A percentile compares a stretch with the other conserved stretches of the same genome.
Conservation (phyloP, 2,329 filamentous ascomycete species). For the Hymenoscyphus fraxineus region DNA sequence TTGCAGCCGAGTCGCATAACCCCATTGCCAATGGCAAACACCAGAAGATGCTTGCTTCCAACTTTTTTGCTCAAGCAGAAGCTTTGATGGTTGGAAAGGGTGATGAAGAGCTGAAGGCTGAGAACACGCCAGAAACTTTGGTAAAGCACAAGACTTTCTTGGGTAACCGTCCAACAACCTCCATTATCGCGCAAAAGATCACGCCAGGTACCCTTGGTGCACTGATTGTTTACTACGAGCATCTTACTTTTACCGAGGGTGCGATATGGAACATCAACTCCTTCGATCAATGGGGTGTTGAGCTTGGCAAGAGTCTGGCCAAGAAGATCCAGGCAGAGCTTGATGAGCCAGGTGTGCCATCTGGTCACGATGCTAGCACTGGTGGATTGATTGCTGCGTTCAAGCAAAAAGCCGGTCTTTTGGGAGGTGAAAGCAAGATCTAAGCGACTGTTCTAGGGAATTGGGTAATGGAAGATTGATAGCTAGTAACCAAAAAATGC, state of each 20-base stretch:
- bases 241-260: slow-evolving; percentile 95
- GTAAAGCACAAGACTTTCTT: slow-evolving; percentile 99
- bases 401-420: slow-evolving; percentile 57
- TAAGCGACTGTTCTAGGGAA: slow-evolving; percentile 1
- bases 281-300: slow-evolving; percentile 99
- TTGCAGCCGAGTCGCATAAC: slow-evolving; percentile 96
- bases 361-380: slow-evolving; percentile 80
- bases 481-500: neutral
- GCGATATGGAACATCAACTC: slow-evolving; percentile 99
- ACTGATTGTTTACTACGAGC: slow-evolving; percentile 98
- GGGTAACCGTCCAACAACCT: slow-evolving; percentile 94
- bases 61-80: slow-evolving; percentile 87
- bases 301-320: slow-evolving; percentile 92
- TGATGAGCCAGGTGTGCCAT: slow-evolving; percentile 68
- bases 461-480: neutral
- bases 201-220: slow-evolving; percentile 91
- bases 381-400: slow-evolving; percentile 87
- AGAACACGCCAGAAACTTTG: slow-evolving; percentile 69
- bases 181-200: slow-evolving; percentile 85
- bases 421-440: slow-evolving; percentile 12
- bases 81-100: slow-evolving; percentile 90
- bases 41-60: slow-evolving; percentile 92
- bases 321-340: slow-evolving; percentile 89
- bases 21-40: slow-evolving; percentile 87
- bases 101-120: slow-evolving; percentile 71